Percentiles rank a stretch among this genome's conserved stretches.
Evolutionary conservation across 148 eudicot genomes (phyloP).

Genomic region (Diospyros kaki): DNA sequence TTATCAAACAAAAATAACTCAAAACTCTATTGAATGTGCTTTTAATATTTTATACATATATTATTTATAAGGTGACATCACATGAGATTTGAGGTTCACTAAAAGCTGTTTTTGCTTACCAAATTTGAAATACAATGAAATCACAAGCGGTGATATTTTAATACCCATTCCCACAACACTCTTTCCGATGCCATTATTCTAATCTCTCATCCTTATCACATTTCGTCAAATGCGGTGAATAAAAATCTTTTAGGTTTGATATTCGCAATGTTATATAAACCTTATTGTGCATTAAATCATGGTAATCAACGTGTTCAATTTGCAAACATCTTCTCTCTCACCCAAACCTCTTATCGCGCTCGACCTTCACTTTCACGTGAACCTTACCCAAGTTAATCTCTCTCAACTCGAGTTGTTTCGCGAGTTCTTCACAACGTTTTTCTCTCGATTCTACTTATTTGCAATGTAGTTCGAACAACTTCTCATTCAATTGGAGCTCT

Average conservation of each 20-base stretch:
- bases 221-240: background rate
- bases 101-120: too few species aligned
- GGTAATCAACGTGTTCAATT: background rate
- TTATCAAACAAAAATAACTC: too few species aligned
- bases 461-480: background rate
- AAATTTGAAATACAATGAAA: too few species aligned
- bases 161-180: too few species aligned
- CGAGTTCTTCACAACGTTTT: background rate
- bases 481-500: background rate
- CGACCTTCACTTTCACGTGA: background rate
- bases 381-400: background rate
- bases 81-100: too few species aligned
- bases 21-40: too few species aligned
- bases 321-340: background rate
- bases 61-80: too few species aligned
- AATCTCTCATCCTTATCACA: background rate
- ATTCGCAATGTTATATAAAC: slow-evolving; percentile 3
- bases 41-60: too few species aligned
- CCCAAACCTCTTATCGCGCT: background rate
- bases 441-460: background rate
- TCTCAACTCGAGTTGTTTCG: background rate
- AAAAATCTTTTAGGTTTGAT: slow-evolving; percentile 15
- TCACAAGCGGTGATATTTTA: too few species aligned
- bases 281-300: background rate
- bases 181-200: too few species aligned